Conservation (phyloP, 495 filamentous ascomycete genomes). For the Xanthoparmelia taractica region DNA sequence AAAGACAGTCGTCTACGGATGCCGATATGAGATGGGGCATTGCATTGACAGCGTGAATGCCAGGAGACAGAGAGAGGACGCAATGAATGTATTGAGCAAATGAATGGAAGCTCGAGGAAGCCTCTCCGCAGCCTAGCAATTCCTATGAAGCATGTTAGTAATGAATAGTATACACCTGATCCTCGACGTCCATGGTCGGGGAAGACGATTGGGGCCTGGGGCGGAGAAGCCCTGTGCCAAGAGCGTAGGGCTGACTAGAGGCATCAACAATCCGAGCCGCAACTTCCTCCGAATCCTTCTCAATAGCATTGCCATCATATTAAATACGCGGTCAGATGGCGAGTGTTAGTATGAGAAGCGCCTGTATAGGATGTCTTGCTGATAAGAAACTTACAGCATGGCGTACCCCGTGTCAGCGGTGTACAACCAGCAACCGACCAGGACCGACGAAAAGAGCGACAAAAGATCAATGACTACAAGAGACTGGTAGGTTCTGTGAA, state of each 20-base stretch:
- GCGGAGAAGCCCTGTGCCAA: constrained; percentile 9
- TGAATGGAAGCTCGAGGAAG: neutral
- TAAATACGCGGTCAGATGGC: neutral
- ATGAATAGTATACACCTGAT: constrained; percentile 1
- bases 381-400: constrained; percentile 52
- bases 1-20: constrained; percentile 19
- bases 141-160: constrained; percentile 12
- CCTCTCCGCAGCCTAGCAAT: neutral
- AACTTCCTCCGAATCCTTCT: constrained; percentile 3
- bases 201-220: neutral
- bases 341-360: constrained; percentile 16
- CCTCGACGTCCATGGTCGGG: neutral
- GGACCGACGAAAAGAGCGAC: constrained; percentile 58
- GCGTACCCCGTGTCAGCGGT: constrained; percentile 57
- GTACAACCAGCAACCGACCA: constrained; percentile 55
- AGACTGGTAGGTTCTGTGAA: constrained; percentile 60
- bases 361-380: neutral
- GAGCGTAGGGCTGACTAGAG: constrained; percentile 14
- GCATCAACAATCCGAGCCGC: neutral
- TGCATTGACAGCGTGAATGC: constrained; percentile 1
- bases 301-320: too few species aligned
- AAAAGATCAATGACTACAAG: constrained; percentile 72
- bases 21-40: constrained; percentile 16
- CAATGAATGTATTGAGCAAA: constrained; percentile 16
- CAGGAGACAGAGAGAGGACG: constrained; percentile 1